Conservation (phyloP, 2,329 filamentous ascomycete species). For the Trichophyton verrucosum region DNA sequence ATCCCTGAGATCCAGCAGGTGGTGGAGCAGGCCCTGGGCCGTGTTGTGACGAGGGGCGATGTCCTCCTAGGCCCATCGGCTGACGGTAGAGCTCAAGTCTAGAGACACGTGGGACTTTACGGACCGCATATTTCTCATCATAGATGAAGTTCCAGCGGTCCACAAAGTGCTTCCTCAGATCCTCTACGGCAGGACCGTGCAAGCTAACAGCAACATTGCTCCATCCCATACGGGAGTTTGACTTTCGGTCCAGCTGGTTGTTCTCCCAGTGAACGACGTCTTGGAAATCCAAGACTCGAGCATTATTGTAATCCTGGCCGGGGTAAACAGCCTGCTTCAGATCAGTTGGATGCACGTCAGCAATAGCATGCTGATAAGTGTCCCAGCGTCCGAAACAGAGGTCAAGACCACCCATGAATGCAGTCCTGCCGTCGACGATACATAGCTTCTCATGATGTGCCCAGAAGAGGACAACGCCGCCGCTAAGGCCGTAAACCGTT, state of each 20-base stretch:
- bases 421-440: conserved; percentile 79
- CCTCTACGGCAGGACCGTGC: conserved; percentile 79
- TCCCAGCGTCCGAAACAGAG: conserved; percentile 96
- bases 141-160: conserved; percentile 93
- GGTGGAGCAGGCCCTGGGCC: not conserved
- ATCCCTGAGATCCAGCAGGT: not conserved
- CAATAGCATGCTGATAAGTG: conserved; percentile 65
- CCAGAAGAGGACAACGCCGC: conserved; percentile 89
- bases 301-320: conserved; percentile 97
- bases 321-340: conserved; percentile 75
- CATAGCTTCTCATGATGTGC: conserved; percentile 98
- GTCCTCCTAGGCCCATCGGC: conserved; percentile 15
- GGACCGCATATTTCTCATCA: conserved; percentile 61
- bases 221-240: conserved; percentile 95
- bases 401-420: conserved; percentile 89
- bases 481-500: conserved; percentile 66
- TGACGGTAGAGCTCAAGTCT: conserved; percentile 25
- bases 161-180: conserved; percentile 92
- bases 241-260: conserved; percentile 82
- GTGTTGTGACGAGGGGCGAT: not conserved
- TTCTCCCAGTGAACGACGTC: conserved; percentile 83
- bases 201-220: conserved; percentile 89
- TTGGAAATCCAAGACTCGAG: conserved; percentile 89
- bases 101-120: conserved; percentile 40
- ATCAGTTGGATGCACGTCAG: conserved; percentile 66